phyloP scores from a whole-genome alignment of 2,329 filamentous ascomycete species.

The Rutstroemia sp. region DNA sequence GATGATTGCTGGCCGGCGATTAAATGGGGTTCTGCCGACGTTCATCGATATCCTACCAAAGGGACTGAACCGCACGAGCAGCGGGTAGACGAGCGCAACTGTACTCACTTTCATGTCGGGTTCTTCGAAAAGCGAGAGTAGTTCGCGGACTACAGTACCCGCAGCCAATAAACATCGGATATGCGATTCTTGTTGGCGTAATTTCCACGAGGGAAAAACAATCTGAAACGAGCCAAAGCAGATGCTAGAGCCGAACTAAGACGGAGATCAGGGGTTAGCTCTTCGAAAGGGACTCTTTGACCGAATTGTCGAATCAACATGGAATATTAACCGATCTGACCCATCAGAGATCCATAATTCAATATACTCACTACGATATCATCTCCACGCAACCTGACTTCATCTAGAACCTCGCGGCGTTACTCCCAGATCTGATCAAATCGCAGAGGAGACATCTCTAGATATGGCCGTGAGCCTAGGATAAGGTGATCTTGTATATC shows the following conservation, averaged over 20 bases:
- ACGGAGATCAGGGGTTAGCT: background rate
- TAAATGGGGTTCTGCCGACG: no score
- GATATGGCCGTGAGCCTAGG: background rate
- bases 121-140: no score
- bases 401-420: background rate
- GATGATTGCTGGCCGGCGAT: no score
- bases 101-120: no score
- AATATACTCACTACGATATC: slow-evolving; percentile 6
- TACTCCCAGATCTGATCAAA: background rate
- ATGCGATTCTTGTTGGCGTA: no score
- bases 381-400: slow-evolving; percentile 7
- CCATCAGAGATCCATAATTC: background rate
- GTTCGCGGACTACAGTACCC: no score
- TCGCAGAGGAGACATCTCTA: background rate
- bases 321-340: background rate
- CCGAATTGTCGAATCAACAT: background rate
- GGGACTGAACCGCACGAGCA: no score
- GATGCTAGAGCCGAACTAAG: background rate
- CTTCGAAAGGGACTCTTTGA: background rate
- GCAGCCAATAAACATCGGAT: no score
- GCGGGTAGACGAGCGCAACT: no score
- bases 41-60: no score
- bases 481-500: slow-evolving; percentile 1
- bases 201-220: no score
- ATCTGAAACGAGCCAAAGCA: no score